Evolutionary conservation across 2,329 filamentous ascomycete species (phyloP), one percentile per base, ranked within the genome.

Genomic region (Cadophora sp.): DNA sequence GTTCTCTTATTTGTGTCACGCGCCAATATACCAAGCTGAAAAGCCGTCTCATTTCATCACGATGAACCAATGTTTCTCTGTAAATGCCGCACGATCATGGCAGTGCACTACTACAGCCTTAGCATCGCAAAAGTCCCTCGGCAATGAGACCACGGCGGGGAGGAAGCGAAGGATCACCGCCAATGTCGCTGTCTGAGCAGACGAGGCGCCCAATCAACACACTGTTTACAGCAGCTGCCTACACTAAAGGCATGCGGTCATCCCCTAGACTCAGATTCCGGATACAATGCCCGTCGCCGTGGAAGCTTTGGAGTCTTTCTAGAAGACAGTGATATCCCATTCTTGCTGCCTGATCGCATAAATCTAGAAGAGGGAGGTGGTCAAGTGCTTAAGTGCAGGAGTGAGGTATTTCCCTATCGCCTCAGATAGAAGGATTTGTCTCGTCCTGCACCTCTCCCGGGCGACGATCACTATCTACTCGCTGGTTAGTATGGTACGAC

Each of bases 81-180:
- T 3, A 19, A 43, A 43, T 43, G 19, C 40, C 11, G 50, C 50
- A 29, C 24, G 26, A 37, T n/a, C 40, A 46, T 4, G 14, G 19
- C 22, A 16, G 22, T 3, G 24, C 22, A 26, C 8, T 24, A 26
- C 40, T 27, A 19, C 4, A 53, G 50, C 50, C 53, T 56, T 27
- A 56, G 11, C 16, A 22, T 34, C 16, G 53, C 27, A 16, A n/a
- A 37, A 34, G 34, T 56, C 26, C 53, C 53, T 56, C 53, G 53
- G 53, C 40, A 43, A 4, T 43, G 14, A 6, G 16, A 16, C 40
- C 16, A 14, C 12, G 40, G 7, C 4, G 11, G 26, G 14, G 16
- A 55, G 51, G 9, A 19, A 16, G 51, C 53, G 53, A 56, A 56
- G 53, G 53, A 56, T 56, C 50, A 53, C n/a, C n/a, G n/a, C n/a